Evolutionary conservation across 305 asterid genomes (phyloP).

Genomic region (Fraxinus nigra): DNA sequence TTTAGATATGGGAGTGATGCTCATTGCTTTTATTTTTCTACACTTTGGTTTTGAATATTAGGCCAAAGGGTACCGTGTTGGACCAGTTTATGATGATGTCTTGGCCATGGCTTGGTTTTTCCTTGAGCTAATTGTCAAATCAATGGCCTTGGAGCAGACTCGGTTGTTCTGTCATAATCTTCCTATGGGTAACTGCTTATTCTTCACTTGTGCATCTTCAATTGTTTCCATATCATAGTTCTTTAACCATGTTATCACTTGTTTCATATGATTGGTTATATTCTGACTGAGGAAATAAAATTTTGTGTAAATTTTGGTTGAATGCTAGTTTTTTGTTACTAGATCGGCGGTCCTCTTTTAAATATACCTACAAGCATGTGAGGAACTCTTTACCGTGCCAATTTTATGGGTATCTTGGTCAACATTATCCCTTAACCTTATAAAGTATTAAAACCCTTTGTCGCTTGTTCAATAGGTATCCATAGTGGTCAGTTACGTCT

Average conservation of each 20-base stretch:
- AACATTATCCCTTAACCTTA: background rate
- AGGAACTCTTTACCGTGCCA: background rate
- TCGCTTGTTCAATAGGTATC: background rate
- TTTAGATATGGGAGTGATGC: conserved; percentile 18
- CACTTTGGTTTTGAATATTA: conserved; percentile 37
- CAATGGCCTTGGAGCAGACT: conserved; percentile 97
- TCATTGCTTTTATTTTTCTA: conserved; percentile 18
- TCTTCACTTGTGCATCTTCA: conserved; percentile 17
- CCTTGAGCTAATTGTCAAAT: conserved; percentile 93
- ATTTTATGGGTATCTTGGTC: background rate
- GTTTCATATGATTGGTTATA: conserved; percentile 2
- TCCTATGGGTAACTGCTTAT: conserved; percentile 65
- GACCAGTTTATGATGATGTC: conserved; percentile 99
- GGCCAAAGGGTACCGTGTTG: conserved; percentile 99
- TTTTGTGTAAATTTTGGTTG: background rate
- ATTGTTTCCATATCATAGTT: conserved; percentile 14
- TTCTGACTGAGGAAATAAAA: background rate
- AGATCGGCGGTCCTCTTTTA: background rate
- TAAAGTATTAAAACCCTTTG: background rate
- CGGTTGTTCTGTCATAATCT: conserved; percentile 82
- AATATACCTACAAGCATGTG: background rate
- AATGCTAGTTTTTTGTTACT: conserved; percentile 1
- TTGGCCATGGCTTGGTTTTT: conserved; percentile 99
- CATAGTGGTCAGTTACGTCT: background rate
- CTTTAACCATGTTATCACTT: conserved; percentile 3